phyloP scores from a whole-genome alignment of 306 rosid genomes.

The Neltuma alba region DNA sequence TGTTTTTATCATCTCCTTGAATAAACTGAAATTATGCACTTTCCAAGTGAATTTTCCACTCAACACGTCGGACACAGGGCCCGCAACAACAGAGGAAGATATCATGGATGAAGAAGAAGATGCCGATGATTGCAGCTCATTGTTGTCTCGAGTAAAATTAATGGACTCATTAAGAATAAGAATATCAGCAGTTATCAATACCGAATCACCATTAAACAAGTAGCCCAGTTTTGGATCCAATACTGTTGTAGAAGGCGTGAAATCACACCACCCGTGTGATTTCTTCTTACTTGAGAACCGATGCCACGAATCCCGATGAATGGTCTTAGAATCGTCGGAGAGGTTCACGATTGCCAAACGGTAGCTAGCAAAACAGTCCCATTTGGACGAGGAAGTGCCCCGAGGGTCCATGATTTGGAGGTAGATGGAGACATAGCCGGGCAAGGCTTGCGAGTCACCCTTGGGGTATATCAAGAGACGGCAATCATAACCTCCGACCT shows the following conservation, averaged over 20 bases:
- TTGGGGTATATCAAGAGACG: constrained; percentile 91
- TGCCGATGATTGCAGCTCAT: constrained; percentile 66
- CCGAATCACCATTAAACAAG: constrained; percentile 70
- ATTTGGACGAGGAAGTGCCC: constrained; percentile 90
- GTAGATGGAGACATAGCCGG: constrained; percentile 90
- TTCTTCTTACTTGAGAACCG: constrained; percentile 94
- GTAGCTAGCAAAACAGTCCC: constrained; percentile 99
- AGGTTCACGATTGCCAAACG: constrained; percentile 84
- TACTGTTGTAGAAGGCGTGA: constrained; percentile 81
- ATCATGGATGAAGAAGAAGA: constrained; percentile 44
- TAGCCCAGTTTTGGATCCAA: constrained; percentile 89
- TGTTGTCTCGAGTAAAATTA: constrained; percentile 81
- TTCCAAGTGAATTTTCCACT: constrained; percentile 99
- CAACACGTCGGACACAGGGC: constrained; percentile 75
- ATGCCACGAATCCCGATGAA: constrained; percentile 99
- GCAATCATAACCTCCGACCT: constrained; percentile 99
- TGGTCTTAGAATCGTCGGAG: constrained; percentile 78
- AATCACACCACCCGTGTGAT: constrained; percentile 99
- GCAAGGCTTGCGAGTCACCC: constrained; percentile 95
- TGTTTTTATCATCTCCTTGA: constrained; percentile 90
- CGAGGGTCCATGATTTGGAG: constrained; percentile 99
- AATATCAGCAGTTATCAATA: constrained; percentile 94
- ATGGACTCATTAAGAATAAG: constrained; percentile 86
- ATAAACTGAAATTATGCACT: constrained; percentile 90
- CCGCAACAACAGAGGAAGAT: constrained; percentile 61